Evolutionary conservation across 2,329 filamentous ascomycete genomes (phyloP).

Genomic region (Calonectria pauciramosa): DNA sequence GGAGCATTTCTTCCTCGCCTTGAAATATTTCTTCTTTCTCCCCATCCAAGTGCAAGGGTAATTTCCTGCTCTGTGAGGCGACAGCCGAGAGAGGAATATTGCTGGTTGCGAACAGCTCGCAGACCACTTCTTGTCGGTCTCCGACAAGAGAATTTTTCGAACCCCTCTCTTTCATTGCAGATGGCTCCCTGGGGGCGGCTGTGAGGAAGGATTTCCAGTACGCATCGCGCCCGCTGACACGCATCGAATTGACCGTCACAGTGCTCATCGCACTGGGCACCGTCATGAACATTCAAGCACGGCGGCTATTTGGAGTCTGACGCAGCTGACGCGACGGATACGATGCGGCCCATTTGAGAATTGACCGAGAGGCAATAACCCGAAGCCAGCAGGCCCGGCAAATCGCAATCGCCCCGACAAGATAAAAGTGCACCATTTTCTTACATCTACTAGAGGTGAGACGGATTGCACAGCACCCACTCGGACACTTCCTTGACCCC

Average conservation of each 20-base stretch:
- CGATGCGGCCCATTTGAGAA: background rate
- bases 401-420: background rate
- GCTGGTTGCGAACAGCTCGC: background rate
- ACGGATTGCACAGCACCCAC: background rate
- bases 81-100: background rate
- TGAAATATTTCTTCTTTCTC: background rate
- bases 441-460: background rate
- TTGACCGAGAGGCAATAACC: background rate
- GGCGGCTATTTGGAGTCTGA: background rate
- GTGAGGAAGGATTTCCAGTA: background rate
- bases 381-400: background rate
- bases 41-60: background rate
- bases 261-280: background rate
- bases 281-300: background rate
- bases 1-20: background rate
- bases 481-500: background rate
- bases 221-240: background rate
- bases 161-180: background rate
- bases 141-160: background rate
- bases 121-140: background rate
- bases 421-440: background rate
- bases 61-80: background rate
- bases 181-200: background rate
- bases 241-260: background rate
- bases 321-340: background rate